A percentile compares a stretch with the other conserved stretches of the same genome.
These are phyloP conservation scores for Nitzschia sp. DNA, from an alignment of 108 stramenopile genomes.

Conservation along the genomic window DNA sequence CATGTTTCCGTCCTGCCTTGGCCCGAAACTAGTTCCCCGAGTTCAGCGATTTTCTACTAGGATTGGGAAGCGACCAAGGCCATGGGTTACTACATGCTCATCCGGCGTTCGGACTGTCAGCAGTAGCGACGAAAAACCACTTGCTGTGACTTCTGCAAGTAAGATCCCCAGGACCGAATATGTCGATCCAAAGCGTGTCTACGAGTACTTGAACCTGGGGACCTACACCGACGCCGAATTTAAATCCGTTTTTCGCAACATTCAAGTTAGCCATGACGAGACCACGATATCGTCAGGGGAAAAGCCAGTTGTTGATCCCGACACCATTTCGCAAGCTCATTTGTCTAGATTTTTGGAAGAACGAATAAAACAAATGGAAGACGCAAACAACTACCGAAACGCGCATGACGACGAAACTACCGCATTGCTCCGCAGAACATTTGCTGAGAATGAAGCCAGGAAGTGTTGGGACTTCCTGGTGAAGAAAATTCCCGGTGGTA, in stretches of 20 bases:
- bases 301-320: background rate
- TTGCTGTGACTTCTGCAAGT: too few species aligned
- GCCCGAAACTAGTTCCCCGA: too few species aligned
- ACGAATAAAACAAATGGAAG: slow-evolving; percentile 13
- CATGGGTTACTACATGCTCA: background rate
- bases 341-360: slow-evolving; percentile 2
- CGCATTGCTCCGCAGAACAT: slow-evolving; percentile 7
- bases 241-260: background rate
- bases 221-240: slow-evolving; percentile 7
- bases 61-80: slow-evolving; percentile 3
- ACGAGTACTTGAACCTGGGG: slow-evolving; percentile 10
- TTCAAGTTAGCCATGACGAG: background rate
- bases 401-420: slow-evolving; percentile 2
- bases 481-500: background rate
- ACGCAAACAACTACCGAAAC: background rate
- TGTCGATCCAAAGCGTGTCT: slow-evolving; percentile 16
- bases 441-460: slow-evolving; percentile 8
- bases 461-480: slow-evolving; percentile 25
- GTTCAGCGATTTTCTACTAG: background rate
- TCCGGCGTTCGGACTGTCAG: background rate
- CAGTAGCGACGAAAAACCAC: background rate
- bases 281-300: background rate
- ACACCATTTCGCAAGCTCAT: background rate
- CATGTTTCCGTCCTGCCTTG: too few species aligned
- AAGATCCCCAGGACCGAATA: too few species aligned